A percentile compares a stretch with the other conserved stretches of the same genome.
Conservation (phyloP, 495 filamentous ascomycete genomes). For the Xylaria longipes region DNA sequence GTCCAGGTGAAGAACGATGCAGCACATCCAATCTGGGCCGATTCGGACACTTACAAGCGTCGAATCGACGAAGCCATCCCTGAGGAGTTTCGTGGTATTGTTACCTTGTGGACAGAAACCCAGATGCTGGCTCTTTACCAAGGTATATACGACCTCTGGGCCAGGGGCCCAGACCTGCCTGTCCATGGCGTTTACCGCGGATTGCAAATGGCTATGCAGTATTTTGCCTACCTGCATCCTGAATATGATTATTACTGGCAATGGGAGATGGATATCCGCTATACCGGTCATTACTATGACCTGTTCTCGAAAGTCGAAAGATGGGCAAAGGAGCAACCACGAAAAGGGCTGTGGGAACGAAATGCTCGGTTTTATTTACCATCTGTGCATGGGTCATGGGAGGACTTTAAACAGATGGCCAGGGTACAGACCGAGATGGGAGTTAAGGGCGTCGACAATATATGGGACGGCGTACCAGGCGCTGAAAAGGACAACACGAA, state of each 20-base stretch:
- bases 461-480: slow-evolving; percentile 63
- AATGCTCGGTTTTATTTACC: slow-evolving; percentile 93
- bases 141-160: slow-evolving; percentile 75
- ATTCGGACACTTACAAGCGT: slow-evolving; percentile 60
- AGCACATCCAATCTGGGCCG: slow-evolving; percentile 67
- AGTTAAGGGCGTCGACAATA: slow-evolving; percentile 72
- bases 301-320: slow-evolving; percentile 74
- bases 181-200: slow-evolving; percentile 92
- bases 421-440: slow-evolving; percentile 86
- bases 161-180: slow-evolving; percentile 68
- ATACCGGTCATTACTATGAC: slow-evolving; percentile 96
- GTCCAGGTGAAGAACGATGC: slow-evolving; percentile 76
- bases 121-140: slow-evolving; percentile 92
- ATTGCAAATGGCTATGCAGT: slow-evolving; percentile 91
- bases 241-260: slow-evolving; percentile 98
- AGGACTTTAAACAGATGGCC: slow-evolving; percentile 92
- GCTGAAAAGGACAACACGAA: slow-evolving; percentile 36
- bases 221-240: slow-evolving; percentile 86
- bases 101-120: slow-evolving; percentile 87
- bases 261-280: slow-evolving; percentile 97
- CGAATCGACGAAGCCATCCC: slow-evolving; percentile 75
- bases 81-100: slow-evolving; percentile 85
- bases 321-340: slow-evolving; percentile 84
- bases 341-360: slow-evolving; percentile 93
- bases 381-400: slow-evolving; percentile 85